Evolutionary conservation across 495 filamentous ascomycete species (phyloP), one percentile per base, ranked within the genome.

Genomic region (Glutinoglossum americanum): DNA sequence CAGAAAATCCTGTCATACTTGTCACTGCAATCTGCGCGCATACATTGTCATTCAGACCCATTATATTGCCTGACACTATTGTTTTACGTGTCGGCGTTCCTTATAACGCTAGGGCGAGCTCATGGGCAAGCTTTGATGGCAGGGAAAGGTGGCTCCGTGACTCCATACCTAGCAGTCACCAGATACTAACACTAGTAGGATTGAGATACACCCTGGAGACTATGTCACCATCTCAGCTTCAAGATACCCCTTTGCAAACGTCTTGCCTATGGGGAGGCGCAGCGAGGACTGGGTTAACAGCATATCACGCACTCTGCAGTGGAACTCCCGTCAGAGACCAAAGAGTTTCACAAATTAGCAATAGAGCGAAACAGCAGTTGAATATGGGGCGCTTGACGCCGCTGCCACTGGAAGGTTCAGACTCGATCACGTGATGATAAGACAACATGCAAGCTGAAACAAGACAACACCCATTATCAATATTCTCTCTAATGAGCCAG

Each of bases 121-220:
- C 83, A 51, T 98, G 93, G 93, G 93, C 89, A 39, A 94, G 88
- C 67, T 98, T 98, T 70, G 92, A 98, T 66, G 92, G 92, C 10
- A 80, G 87, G 64, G 86, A 94, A 68, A 80, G 87, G 77, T 78
- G 59, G 59, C 63, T 59, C 25, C 37, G 5, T 26, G 41, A 23
- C 7, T 19, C 32, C 54, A 1, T 33, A 27, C 10, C 54, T 9
- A 21, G 25, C n/a, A 13, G 0, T 15, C 13, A 41, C 3, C 37
- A 25, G 17, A 25, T 11, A 6, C n/a, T 41, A 11, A 57, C 30
- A 25, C 21, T 27, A 4, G 9, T 54, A 79, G 81, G 61, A 72
- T 94, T 45, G 92, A 97, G 72, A 71, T 98, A 57, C 71, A 74
- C 47, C 87, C 88, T 0, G 92, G 92, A 8, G 92, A 98, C 70